Conservation (phyloP, 108 stramenopile genomes). For the Nitzschia sp. region DNA sequence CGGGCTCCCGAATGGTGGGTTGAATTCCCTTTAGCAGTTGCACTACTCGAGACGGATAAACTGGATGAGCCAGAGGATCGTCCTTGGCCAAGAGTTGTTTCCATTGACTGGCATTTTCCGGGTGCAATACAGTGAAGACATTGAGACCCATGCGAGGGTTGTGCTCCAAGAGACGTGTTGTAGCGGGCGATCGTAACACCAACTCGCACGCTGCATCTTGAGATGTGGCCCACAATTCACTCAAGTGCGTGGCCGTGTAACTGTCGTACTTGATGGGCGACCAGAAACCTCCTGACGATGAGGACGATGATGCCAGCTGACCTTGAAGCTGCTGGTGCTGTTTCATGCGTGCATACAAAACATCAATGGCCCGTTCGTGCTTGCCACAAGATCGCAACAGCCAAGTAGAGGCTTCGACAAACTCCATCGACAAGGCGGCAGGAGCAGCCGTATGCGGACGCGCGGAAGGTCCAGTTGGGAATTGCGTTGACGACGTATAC, state of each 20-base stretch:
- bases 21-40: slow-evolving; percentile 69
- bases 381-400: slow-evolving; percentile 78
- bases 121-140: slow-evolving; percentile 83
- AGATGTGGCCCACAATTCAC: slow-evolving; percentile 77
- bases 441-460: neutral
- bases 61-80: slow-evolving; percentile 70
- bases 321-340: slow-evolving; percentile 26
- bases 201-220: slow-evolving; percentile 62
- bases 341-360: slow-evolving; percentile 55
- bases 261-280: slow-evolving; percentile 87
- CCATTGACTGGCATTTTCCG: slow-evolving; percentile 80
- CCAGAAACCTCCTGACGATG: slow-evolving; percentile 59
- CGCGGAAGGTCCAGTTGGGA: neutral
- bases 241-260: slow-evolving; percentile 81
- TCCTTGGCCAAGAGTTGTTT: slow-evolving; percentile 48
- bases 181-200: slow-evolving; percentile 68
- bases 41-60: slow-evolving; percentile 66
- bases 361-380: slow-evolving; percentile 77
- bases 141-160: slow-evolving; percentile 82
- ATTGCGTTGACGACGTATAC: neutral
- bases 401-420: slow-evolving; percentile 85
- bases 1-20: slow-evolving; percentile 25
- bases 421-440: slow-evolving; percentile 52
- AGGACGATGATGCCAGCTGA: neutral
- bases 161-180: slow-evolving; percentile 64